Conservation (phyloP, 257 asterid genomes). For the Rubia yunnanensis region DNA sequence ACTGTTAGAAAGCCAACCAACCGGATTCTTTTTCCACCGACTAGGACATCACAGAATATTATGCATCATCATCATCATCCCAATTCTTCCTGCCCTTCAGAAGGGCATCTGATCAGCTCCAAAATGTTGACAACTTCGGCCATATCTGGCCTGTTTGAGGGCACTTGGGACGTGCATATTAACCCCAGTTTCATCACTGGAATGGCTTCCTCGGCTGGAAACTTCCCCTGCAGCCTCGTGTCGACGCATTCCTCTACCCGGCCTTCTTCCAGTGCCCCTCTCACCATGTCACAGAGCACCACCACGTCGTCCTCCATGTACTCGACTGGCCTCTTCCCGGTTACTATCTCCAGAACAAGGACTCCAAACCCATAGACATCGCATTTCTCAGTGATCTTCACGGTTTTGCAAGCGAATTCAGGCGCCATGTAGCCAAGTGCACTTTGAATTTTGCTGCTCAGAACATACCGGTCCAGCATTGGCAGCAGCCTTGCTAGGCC, state of each 20-base stretch:
- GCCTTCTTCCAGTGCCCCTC: conserved; percentile 80
- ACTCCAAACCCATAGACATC: conserved; percentile 87
- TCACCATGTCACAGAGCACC: conserved; percentile 79
- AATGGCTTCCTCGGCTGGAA: conserved; percentile 71
- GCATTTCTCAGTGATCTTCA: conserved; percentile 80
- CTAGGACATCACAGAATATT: conserved; percentile 13
- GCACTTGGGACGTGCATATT: conserved; percentile 85
- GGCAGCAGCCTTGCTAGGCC: conserved; percentile 76
- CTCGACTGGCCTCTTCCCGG: conserved; percentile 85
- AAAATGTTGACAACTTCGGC: conserved; percentile 72
- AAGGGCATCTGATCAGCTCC: conserved; percentile 74
- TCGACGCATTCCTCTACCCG: conserved; percentile 69
- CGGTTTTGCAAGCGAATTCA: conserved; percentile 77
- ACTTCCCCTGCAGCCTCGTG: conserved; percentile 55
- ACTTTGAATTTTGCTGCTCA: conserved; percentile 87
- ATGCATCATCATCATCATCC: conserved; percentile 22
- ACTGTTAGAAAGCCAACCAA: conserved; percentile 20
- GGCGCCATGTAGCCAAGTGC: conserved; percentile 97
- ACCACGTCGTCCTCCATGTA: conserved; percentile 93
- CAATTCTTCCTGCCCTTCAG: conserved; percentile 53
- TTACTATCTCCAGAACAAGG: conserved; percentile 57
- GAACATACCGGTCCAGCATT: conserved; percentile 60
- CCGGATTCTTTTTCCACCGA: conserved; percentile 55
- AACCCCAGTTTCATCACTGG: conserved; percentile 78
- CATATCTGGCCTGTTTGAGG: conserved; percentile 88